Evolutionary conservation across 208 protist genomes (phyloP).

Genomic region (Trypanosoma avium): DNA sequence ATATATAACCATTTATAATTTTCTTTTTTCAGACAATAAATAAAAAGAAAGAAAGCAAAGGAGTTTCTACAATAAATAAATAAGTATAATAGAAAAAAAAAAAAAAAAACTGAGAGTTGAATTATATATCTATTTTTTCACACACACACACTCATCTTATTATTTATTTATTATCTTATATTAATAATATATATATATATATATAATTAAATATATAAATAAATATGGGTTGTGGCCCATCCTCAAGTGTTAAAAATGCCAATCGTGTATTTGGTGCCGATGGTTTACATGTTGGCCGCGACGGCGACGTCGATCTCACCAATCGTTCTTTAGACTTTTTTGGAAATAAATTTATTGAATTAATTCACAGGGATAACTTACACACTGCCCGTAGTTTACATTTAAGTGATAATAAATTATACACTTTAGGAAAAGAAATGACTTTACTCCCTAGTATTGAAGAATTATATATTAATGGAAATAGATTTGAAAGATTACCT

Average conservation of each 20-base stretch:
- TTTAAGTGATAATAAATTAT: slow-evolving; percentile 77
- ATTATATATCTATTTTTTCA: neutral
- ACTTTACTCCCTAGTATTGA: slow-evolving; percentile 63
- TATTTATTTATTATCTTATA: neutral
- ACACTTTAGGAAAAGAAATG: slow-evolving; percentile 79
- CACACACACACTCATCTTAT: too few relatives aligned
- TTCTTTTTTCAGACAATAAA: too few relatives aligned
- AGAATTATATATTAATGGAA: slow-evolving; percentile 74
- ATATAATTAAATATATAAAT: neutral
- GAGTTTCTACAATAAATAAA: neutral
- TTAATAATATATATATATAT: neutral
- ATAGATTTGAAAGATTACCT: slow-evolving; percentile 73
- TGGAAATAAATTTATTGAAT: slow-evolving; percentile 49
- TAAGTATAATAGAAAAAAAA: neutral
- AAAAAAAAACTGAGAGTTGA: neutral
- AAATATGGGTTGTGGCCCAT: slow-evolving; percentile 47
- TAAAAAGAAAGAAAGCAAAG: too few relatives aligned
- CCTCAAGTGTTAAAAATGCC: neutral
- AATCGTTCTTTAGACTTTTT: slow-evolving; percentile 66
- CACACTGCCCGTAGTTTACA: slow-evolving; percentile 70
- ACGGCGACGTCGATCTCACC: slow-evolving; percentile 79
- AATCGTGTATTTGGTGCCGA: slow-evolving; percentile 53
- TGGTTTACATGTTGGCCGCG: slow-evolving; percentile 77
- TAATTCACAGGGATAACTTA: slow-evolving; percentile 67
- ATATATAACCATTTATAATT: too few relatives aligned